Conservation (phyloP, 352 stramenopile species). For the Globisporangium solare region DNA sequence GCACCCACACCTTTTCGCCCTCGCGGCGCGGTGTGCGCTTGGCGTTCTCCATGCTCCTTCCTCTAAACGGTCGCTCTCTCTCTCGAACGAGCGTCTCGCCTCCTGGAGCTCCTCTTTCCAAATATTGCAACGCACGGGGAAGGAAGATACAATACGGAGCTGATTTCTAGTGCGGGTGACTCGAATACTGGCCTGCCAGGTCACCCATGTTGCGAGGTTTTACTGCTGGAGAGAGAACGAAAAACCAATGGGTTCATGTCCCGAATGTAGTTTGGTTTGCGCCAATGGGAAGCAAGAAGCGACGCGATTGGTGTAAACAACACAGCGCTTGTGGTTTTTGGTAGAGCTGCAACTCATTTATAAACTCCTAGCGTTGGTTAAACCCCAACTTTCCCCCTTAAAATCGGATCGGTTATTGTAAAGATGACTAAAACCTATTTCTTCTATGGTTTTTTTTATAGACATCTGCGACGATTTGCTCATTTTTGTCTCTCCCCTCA, state of each 20-base stretch:
- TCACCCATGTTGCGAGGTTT: conserved; percentile 20
- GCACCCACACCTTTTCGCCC: conserved; percentile 87
- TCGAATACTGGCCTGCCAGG: neutral
- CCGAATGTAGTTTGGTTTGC: conserved; percentile 31
- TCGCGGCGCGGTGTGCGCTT: conserved; percentile 64
- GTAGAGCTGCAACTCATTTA: no score
- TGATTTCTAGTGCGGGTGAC: neutral
- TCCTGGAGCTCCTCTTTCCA: neutral
- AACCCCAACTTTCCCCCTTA: no score
- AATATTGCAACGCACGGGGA: neutral
- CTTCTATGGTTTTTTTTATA: no score
- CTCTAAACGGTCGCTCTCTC: neutral
- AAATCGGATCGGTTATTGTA: no score
- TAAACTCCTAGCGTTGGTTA: no score
- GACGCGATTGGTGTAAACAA: neutral
- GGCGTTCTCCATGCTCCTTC: conserved; percentile 25
- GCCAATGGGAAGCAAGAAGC: conserved; percentile 9
- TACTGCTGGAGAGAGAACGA: conserved; percentile 25
- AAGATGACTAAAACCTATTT: no score
- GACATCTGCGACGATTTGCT: no score
- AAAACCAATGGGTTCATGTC: conserved; percentile 1
- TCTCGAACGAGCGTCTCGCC: neutral
- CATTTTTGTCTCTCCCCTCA: no score
- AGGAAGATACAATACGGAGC: neutral
- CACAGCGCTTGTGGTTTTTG: neutral